phyloP scores from a whole-genome alignment of 306 rosid species.

The Geum urbanum region DNA sequence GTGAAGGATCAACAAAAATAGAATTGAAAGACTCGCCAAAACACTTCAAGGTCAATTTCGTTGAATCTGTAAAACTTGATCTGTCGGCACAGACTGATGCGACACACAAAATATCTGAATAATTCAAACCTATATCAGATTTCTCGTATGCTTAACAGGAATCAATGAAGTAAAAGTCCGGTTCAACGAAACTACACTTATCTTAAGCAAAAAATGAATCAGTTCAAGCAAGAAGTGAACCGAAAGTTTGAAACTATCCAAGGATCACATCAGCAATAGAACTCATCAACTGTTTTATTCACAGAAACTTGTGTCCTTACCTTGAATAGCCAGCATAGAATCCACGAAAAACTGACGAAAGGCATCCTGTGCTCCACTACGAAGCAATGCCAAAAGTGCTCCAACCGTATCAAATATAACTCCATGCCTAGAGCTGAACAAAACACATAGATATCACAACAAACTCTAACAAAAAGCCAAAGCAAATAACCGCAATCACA shows the following conservation, averaged over 20 bases:
- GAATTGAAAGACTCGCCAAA: slow-evolving; percentile 50
- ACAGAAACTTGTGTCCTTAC: slow-evolving; percentile 25
- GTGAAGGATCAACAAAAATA: slow-evolving; percentile 43
- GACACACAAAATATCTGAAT: slow-evolving; percentile 56
- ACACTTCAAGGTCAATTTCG: slow-evolving; percentile 53
- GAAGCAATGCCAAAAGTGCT: slow-evolving; percentile 73
- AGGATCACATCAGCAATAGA: neutral
- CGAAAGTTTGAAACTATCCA: neutral
- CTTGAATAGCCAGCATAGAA: slow-evolving; percentile 64
- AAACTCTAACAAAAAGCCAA: neutral
- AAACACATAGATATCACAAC: slow-evolving; percentile 9
- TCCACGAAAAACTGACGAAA: slow-evolving; percentile 67
- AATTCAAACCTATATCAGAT: slow-evolving; percentile 8
- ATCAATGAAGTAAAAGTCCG: neutral
- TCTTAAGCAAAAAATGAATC: neutral
- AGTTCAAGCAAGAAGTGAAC: neutral
- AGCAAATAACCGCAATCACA: neutral
- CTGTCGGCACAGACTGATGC: slow-evolving; percentile 40
- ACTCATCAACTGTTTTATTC: neutral
- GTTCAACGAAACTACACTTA: neutral
- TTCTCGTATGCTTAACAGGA: neutral
- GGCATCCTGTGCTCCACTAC: slow-evolving; percentile 59
- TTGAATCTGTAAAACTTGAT: slow-evolving; percentile 33
- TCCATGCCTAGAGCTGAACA: slow-evolving; percentile 63
- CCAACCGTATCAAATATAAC: slow-evolving; percentile 67